Percentiles rank a stretch among this genome's conserved stretches.
phyloP scores from a whole-genome alignment of 1,284 basidiomycete species.

The Melampsora larici-populina region DNA sequence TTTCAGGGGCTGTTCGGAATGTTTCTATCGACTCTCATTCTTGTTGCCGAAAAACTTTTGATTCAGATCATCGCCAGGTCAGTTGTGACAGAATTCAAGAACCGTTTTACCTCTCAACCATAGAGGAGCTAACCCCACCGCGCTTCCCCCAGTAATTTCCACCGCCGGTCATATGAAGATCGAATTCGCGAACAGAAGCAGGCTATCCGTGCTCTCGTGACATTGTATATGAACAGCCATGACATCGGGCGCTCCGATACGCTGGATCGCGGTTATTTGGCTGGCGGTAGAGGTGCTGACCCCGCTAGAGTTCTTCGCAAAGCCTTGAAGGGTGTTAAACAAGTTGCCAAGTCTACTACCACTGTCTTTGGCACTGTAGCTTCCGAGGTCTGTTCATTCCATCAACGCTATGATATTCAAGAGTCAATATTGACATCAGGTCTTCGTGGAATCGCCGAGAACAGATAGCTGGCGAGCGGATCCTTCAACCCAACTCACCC shows the following conservation, averaged over 20 bases:
- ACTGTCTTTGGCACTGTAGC: conserved; percentile 54
- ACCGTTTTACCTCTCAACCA: conserved; percentile 36
- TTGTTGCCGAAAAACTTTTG: conserved; percentile 76
- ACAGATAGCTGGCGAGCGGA: conserved; percentile 62
- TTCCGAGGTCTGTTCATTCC: conserved; percentile 24
- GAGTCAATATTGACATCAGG: conserved; percentile 27
- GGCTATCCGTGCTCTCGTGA: conserved; percentile 68
- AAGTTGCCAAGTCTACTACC: conserved; percentile 73
- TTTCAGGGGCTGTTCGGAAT: conserved; percentile 64
- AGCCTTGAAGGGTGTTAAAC: conserved; percentile 68
- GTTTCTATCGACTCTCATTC: conserved; percentile 67
- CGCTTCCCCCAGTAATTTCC: conserved; percentile 62
- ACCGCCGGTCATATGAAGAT: conserved; percentile 77
- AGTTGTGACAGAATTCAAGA: not conserved
- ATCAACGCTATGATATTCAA: not conserved
- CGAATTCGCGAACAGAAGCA: conserved; percentile 79
- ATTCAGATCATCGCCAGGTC: conserved; percentile 74
- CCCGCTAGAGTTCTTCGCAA: conserved; percentile 68
- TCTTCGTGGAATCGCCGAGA: conserved; percentile 52
- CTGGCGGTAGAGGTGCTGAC: conserved; percentile 55
- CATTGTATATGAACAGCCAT: conserved; percentile 66
- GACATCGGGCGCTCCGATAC: conserved; percentile 65
- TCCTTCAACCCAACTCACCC: conserved; percentile 82
- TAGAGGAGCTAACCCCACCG: conserved; percentile 4
- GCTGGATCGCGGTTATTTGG: conserved; percentile 57